A percentile compares a stretch with the other conserved stretches of the same genome.
Evolutionary conservation across 495 filamentous ascomycete genomes (phyloP).

Genomic region (Clohesyomyces aquaticus): DNA sequence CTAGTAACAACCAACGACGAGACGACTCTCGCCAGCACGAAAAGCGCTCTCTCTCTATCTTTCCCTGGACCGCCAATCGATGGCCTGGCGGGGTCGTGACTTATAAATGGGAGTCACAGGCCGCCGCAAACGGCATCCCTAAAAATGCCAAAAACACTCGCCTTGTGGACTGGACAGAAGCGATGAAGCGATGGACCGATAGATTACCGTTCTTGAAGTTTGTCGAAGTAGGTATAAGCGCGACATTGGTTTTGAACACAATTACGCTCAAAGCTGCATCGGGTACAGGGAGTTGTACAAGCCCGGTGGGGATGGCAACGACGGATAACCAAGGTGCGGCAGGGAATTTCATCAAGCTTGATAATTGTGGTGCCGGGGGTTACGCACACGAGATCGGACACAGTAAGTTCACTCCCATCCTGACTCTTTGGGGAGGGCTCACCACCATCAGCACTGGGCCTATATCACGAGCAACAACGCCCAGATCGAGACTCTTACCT

Average conservation of each 20-base stretch:
- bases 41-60: constrained; percentile 28
- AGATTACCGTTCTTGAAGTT: constrained; percentile 25
- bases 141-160: constrained; percentile 9
- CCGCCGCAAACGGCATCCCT: too few relatives aligned
- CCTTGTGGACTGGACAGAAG: constrained; percentile 20
- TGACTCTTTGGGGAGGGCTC: background rate
- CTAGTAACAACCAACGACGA: background rate
- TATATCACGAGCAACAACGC: constrained; percentile 26
- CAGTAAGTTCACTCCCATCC: constrained; percentile 10
- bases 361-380: constrained; percentile 16
- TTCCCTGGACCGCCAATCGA: constrained; percentile 4
- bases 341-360: constrained; percentile 17
- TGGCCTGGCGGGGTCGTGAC: constrained; percentile 25
- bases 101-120: constrained; percentile 22
- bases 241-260: background rate
- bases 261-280: constrained; percentile 2
- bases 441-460: constrained; percentile 20
- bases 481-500: constrained; percentile 24
- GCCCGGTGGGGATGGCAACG: constrained; percentile 19
- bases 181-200: constrained; percentile 23
- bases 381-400: constrained; percentile 32
- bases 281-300: constrained; percentile 3
- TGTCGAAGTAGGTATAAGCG: background rate
- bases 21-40: background rate
- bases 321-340: constrained; percentile 8